Conservation (phyloP, 2,329 filamentous ascomycete species). For the Lasiodiplodia sp. region DNA sequence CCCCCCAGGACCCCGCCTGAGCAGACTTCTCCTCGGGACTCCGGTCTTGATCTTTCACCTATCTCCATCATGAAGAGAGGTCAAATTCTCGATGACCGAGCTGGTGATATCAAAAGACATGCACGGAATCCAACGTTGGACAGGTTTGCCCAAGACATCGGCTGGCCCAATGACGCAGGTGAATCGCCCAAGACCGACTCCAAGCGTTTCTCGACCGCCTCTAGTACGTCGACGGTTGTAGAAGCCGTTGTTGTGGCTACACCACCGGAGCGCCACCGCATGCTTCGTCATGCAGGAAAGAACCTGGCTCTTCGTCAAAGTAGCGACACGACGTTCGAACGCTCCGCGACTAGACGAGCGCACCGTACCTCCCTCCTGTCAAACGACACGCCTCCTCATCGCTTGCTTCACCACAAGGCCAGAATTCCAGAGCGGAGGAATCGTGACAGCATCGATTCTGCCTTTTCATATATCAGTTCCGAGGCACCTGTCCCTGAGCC, state of each 20-base stretch:
- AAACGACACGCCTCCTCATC: slow-evolving; percentile 54
- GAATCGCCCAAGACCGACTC: slow-evolving; percentile 40
- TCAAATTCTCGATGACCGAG: slow-evolving; percentile 42
- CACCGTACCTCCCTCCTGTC: slow-evolving; percentile 55
- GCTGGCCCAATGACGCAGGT: slow-evolving; percentile 53
- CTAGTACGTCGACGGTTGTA: slow-evolving; percentile 61
- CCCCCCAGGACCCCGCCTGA: slow-evolving; percentile 37
- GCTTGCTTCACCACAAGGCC: slow-evolving; percentile 58
- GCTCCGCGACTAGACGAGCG: slow-evolving; percentile 53
- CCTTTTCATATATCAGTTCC: slow-evolving; percentile 15
- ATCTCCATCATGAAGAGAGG: slow-evolving; percentile 24
- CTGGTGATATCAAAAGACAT: slow-evolving; percentile 43
- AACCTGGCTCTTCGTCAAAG: slow-evolving; percentile 59
- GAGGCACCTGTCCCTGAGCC: slow-evolving; percentile 2
- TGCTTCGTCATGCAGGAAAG: slow-evolving; percentile 62
- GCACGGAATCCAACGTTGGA: slow-evolving; percentile 51
- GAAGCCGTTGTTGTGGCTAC: slow-evolving; percentile 63
- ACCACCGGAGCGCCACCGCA: slow-evolving; percentile 53
- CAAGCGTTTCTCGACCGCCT: slow-evolving; percentile 58
- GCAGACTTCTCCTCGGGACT: slow-evolving; percentile 31
- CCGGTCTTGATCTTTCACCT: slow-evolving; percentile 2
- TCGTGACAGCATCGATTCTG: slow-evolving; percentile 41
- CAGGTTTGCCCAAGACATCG: slow-evolving; percentile 57
- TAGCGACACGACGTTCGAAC: slow-evolving; percentile 41
- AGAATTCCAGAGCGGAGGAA: slow-evolving; percentile 55